Percentiles rank a stretch among this genome's conserved stretches.
phyloP scores from a whole-genome alignment of 2,329 filamentous ascomycete species.

The Epichloe uncinata region DNA sequence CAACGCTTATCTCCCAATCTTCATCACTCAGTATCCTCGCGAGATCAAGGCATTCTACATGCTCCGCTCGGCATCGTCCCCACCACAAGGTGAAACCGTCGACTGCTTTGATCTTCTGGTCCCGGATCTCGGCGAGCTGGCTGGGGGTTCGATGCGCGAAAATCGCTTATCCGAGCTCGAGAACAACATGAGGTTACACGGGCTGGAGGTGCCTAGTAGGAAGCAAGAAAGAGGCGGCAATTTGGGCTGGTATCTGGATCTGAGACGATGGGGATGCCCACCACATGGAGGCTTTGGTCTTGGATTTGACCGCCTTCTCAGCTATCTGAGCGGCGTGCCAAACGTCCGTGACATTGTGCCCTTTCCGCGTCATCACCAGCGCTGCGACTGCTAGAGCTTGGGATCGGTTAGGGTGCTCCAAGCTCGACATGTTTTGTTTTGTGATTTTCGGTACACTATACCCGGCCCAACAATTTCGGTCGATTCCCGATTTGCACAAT shows the following conservation, averaged over 20 bases:
- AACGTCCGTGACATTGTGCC: slow-evolving; percentile 77
- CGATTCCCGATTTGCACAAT: neutral
- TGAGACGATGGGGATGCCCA: slow-evolving; percentile 80
- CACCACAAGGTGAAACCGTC: slow-evolving; percentile 41
- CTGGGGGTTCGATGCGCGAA: slow-evolving; percentile 81
- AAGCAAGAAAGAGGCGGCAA: slow-evolving; percentile 14
- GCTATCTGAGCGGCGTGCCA: slow-evolving; percentile 68
- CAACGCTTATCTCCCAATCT: slow-evolving; percentile 52
- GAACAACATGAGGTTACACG: slow-evolving; percentile 56
- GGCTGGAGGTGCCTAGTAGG: slow-evolving; percentile 35
- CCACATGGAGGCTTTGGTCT: slow-evolving; percentile 86
- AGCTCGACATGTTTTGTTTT: neutral
- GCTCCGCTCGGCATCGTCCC: slow-evolving; percentile 23
- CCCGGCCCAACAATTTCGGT: slow-evolving; percentile 1
- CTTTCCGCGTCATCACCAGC: slow-evolving; percentile 64
- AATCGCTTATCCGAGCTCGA: slow-evolving; percentile 56
- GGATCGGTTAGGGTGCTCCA: neutral
- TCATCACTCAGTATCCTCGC: slow-evolving; percentile 87
- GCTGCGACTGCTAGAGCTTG: slow-evolving; percentile 41
- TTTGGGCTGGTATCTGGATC: slow-evolving; percentile 77
- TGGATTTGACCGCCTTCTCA: slow-evolving; percentile 76
- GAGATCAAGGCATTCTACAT: slow-evolving; percentile 80
- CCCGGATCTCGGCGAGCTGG: slow-evolving; percentile 74
- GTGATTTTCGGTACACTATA: neutral
- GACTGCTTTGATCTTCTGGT: slow-evolving; percentile 87